Evolutionary conservation across 139 green algal genomes (phyloP), one percentile per base, ranked within the genome.

Genomic region (Ettlia oleoabundans): DNA sequence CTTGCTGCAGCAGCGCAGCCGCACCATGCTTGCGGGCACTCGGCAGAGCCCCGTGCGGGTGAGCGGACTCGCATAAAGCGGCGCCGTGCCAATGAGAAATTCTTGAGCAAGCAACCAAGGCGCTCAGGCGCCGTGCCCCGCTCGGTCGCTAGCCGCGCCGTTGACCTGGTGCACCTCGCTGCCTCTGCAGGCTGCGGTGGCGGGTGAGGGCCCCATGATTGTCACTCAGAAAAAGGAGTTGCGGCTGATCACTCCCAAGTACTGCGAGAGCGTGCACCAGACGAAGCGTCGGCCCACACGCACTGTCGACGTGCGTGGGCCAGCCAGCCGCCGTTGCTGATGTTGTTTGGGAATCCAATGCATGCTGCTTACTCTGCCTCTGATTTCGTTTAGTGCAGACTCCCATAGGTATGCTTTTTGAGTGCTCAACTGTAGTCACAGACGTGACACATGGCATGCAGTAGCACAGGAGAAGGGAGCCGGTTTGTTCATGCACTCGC

Each of bases 211-310:
- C 15, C 73, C 73, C 53, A 80, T 80, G 53, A 80, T 80, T 38
- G 53, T 80, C 10, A 80, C 73, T 35, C 53, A 80, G 73, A 80
- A 80, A 52, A 83, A 83, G 66, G 66, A 77, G 66, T 65, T 77
- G 65, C 65, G 51, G 65, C 37, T 83, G 35, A 37, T 67, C n/a
- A 89, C 87, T 4, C 87, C 87, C 65, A 95, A 96, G 90, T 98
- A 98, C 82, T 98, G 94, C 87, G 95, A 98, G 86, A 92, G 85
- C 53, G 89, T 92, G 15, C 89, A 94, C 81, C 84, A 96, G 88
- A 95, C 95, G 19, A 82, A 80, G 26, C 87, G 95, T 30, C 80
- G 95, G 21, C 93, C 95, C 47, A 98, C 95, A n/a, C 86, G 94
- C n/a, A 98, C 95, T 5, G 89, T 97, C 42, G 85, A 94, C 40